Conservation (phyloP, 257 asterid species). For the Primulina eburnea region DNA sequence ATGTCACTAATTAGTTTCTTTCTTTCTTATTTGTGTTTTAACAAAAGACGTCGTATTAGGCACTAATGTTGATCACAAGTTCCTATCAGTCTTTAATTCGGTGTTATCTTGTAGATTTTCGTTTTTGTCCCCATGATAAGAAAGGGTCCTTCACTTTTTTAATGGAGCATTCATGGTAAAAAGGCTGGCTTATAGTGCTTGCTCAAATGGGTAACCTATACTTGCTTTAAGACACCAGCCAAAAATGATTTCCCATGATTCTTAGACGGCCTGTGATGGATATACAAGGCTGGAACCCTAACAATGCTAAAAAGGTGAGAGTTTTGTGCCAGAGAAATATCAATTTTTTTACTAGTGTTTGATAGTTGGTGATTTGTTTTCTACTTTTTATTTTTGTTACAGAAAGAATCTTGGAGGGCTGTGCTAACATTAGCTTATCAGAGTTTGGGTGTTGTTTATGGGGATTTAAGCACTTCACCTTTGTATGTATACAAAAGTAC, state of each 20-base stretch:
- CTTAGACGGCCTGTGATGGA: slow-evolving; percentile 61
- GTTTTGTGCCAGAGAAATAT: slow-evolving; percentile 16
- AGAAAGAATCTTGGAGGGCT: slow-evolving; percentile 89
- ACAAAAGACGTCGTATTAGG: neutral
- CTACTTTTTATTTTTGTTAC: slow-evolving; percentile 23
- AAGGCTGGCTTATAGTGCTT: slow-evolving; percentile 10
- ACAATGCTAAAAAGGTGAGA: slow-evolving; percentile 63
- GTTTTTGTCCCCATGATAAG: neutral
- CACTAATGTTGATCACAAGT: neutral
- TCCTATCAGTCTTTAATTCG: slow-evolving; percentile 5
- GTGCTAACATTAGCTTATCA: slow-evolving; percentile 83
- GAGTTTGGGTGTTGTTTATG: slow-evolving; percentile 94
- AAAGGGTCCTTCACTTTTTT: neutral
- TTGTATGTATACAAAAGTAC: slow-evolving; percentile 93
- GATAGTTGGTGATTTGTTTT: neutral
- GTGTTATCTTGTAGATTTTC: slow-evolving; percentile 5
- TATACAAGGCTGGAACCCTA: slow-evolving; percentile 62
- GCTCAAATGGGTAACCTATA: slow-evolving; percentile 24
- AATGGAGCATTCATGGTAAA: neutral
- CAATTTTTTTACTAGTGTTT: neutral
- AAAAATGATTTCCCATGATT: slow-evolving; percentile 43
- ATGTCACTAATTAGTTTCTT: neutral
- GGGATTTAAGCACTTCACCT: slow-evolving; percentile 96
- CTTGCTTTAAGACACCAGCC: slow-evolving; percentile 16
- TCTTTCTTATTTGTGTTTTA: no score